Evolutionary conservation across 1,139 yeast genomes (phyloP), one percentile per base, ranked within the genome.

Genomic region (Hemisphaericaspora subhashii): DNA sequence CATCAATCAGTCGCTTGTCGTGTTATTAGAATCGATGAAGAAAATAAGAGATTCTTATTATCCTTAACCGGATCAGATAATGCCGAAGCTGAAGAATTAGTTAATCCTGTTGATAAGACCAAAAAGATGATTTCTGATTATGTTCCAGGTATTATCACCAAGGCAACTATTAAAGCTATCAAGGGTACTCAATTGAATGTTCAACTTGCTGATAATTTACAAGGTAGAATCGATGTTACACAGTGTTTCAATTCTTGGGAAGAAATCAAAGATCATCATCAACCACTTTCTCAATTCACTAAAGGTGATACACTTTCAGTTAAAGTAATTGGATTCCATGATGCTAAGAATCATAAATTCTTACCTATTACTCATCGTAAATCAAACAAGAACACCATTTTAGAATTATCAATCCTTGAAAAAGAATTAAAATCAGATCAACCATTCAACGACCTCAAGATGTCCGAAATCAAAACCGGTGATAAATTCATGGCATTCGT

Each of bases 141-240:
- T 50, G 59, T 66, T 8, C 74, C 82, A 14, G 96, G 95, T 30
- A 72, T 65, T 31, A 44, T 72, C 20, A 81, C 92, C 13, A 72
- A 76, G 48, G 95, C 84, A 27, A 55, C 62, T 17, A 65, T 90
- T 42, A 79, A 74, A 40, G 69, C 83, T 2, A 74, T 86, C 35
- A 86, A 85, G 54, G 81, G 78, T 37, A 81, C 89, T 9, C 94
- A 87, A 62, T 68, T 90, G 51, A 82, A 83, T 53, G 83, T 90
- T 30, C 77, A 76, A 43, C 67, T 89, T 40, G 90, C 94, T 35
- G 95, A 85, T 44, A 83, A 85, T 54, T 70, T 83, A 46, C 86
- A 79, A 53, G 97, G 96, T 31, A 77, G 95, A 57, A 66, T 90
- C 41, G 96, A 87, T 54, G 72, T 83, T 15, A 77, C 92, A 8